A percentile compares a stretch with the other conserved stretches of the same genome.
These are phyloP conservation scores for Penicillium alfredii DNA, from an alignment of 495 filamentous ascomycete species.

Conservation along the genomic window DNA sequence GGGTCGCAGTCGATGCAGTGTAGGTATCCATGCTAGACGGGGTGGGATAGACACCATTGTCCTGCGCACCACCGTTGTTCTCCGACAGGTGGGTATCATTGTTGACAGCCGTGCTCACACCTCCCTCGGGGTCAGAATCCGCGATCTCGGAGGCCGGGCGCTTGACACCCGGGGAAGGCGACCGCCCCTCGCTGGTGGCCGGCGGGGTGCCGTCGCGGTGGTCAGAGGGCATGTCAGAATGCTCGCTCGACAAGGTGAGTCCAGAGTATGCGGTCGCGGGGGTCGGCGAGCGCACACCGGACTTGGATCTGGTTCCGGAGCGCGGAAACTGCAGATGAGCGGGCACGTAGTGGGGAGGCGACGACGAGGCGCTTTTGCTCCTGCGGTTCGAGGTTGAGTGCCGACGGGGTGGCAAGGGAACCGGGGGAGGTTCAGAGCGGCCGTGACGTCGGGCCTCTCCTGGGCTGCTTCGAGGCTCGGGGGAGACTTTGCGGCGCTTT, in stretches of 20 bases:
- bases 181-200: constrained; percentile 27
- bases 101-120: constrained; percentile 12
- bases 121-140: constrained; percentile 25
- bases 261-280: constrained; percentile 65
- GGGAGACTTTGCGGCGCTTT: constrained; percentile 80
- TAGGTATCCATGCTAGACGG: constrained; percentile 29
- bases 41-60: constrained; percentile 26
- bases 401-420: constrained; percentile 21
- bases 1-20: constrained; percentile 13
- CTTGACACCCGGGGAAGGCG: constrained; percentile 49
- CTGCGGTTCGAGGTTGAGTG: constrained; percentile 25
- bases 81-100: constrained; percentile 14
- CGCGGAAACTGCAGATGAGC: constrained; percentile 59
- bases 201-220: constrained; percentile 22
- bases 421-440: constrained; percentile 28
- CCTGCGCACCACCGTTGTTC: constrained; percentile 19
- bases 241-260: constrained; percentile 60
- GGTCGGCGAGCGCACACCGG: constrained; percentile 42
- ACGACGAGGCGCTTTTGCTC: constrained; percentile 30
- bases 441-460: constrained; percentile 37
- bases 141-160: constrained; percentile 47
- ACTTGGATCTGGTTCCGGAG: constrained; percentile 31
- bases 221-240: constrained; percentile 47
- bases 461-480: constrained; percentile 46
- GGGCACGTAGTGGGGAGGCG: constrained; percentile 50